Evolutionary conservation across 805 yeast genomes (phyloP), one percentile per base, ranked within the genome.

Genomic region (Teunomyces panamensis): DNA sequence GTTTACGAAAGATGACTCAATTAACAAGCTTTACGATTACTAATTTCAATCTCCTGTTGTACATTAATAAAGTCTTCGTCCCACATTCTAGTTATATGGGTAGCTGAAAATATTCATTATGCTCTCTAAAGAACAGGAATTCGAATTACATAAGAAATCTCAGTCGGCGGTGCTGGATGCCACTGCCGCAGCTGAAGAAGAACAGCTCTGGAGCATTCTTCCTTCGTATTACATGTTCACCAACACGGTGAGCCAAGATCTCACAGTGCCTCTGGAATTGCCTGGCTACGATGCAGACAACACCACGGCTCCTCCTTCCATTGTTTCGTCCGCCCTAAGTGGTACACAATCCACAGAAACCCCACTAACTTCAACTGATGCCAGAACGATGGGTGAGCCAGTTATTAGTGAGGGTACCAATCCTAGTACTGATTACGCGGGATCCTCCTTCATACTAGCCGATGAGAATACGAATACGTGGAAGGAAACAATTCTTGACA

Each of bases 401-500:
- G 34, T 20, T 5, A 20, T 20, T 20, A 20, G 24, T 20, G 6
- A 20, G 6, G 24, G 14, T 14, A 32, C 17, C 34, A 16, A 13
- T 13, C 4, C 17, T 14, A 9, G 26, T n/a, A 9, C 20, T 14
- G 27, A 43, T 11, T 26, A 26, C 7, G 36, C 26, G 20, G 30
- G 14, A 13, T 32, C 49, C 10, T 45, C 54, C 13, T 52, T 60
- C 20, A 65, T 68, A 44, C 49, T 67, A 10, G 71, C 74, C 29
- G 72, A 71, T 51, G 74, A 69, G 53, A 55, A 51, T 32, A 56
- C 65, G 26, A 51, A 50, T 30, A 44, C 55, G 27, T 71, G 75
- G 74, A 62, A 67, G 34, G 68, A 65, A 44, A 70, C 74, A 1
- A 53, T 72, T 44, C 59, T 72, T 45, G 74, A 71, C 50, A 71